These are phyloP conservation scores for Sclerotinia minor DNA, from an alignment of 2,329 filamentous ascomycete species.

Conservation along the genomic window DNA sequence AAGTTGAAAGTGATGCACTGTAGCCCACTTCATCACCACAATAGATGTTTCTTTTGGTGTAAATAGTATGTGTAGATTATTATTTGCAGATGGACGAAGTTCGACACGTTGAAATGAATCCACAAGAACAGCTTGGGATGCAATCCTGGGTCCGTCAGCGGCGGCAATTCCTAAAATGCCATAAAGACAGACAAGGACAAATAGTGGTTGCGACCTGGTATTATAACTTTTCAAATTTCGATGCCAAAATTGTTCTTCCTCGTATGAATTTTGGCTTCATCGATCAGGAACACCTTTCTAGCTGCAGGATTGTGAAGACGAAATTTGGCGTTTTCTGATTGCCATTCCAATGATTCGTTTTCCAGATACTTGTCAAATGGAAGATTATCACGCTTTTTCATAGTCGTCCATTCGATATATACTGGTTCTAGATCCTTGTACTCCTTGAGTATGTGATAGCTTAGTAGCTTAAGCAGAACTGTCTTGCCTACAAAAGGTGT, in stretches of 20 bases:
- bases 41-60: neutral
- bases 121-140: neutral
- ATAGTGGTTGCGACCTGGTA: neutral
- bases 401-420: neutral
- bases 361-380: neutral
- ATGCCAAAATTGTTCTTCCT: neutral
- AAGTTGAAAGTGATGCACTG: neutral
- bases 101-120: neutral
- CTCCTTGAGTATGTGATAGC: neutral
- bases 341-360: neutral
- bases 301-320: neutral
- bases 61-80: neutral
- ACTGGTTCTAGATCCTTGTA: slow-evolving; percentile 1
- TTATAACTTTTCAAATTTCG: neutral
- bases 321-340: neutral
- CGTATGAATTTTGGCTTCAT: neutral
- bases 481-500: slow-evolving; percentile 4
- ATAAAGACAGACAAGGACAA: slow-evolving; percentile 8
- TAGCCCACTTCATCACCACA: neutral
- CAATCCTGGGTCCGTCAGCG: neutral
- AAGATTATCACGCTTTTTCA: neutral
- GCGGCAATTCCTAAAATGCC: neutral
- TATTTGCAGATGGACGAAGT: neutral
- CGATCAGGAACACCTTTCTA: neutral
- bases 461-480: neutral